phyloP scores from a whole-genome alignment of 2,329 filamentous ascomycete species.

The Botrytis deweyae region DNA sequence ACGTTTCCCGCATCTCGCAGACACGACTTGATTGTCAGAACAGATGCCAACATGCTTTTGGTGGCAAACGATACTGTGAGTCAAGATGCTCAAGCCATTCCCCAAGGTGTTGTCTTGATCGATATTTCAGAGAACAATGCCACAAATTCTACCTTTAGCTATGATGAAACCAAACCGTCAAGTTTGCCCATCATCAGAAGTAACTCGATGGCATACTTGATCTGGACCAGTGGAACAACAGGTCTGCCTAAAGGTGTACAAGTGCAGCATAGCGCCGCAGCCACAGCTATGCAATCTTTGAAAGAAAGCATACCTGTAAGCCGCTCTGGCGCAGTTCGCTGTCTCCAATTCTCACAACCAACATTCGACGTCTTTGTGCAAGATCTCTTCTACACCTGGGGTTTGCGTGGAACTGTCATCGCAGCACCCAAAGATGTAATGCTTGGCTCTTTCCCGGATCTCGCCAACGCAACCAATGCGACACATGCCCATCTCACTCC shows the following conservation, averaged over 20 bases:
- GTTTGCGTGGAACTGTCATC: constrained; percentile 10
- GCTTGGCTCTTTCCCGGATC: constrained; percentile 10
- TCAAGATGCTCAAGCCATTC: constrained; percentile 2
- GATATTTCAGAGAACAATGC: not conserved
- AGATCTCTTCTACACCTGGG: constrained; percentile 15
- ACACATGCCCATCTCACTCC: constrained; percentile 15
- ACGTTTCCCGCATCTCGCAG: constrained; percentile 25
- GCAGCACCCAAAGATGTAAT: constrained; percentile 14
- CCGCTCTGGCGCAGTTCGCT: not conserved
- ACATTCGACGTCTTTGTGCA: constrained; percentile 16
- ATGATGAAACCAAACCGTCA: not conserved
- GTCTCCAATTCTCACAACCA: constrained; percentile 12
- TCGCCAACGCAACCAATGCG: not conserved
- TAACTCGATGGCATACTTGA: constrained; percentile 25
- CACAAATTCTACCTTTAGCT: not conserved
- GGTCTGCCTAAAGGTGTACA: constrained; percentile 30
- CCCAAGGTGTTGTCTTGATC: not conserved
- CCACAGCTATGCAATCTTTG: constrained; percentile 7
- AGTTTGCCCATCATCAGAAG: not conserved
- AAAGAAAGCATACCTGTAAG: not conserved
- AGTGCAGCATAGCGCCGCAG: constrained; percentile 23
- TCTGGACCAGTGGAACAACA: constrained; percentile 28
- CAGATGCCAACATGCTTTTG: constrained; percentile 1
- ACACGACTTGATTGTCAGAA: constrained; percentile 13
- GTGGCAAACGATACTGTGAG: not conserved